Conservation (phyloP, 1,284 basidiomycete genomes). For the Trichosporon coremiiforme region DNA sequence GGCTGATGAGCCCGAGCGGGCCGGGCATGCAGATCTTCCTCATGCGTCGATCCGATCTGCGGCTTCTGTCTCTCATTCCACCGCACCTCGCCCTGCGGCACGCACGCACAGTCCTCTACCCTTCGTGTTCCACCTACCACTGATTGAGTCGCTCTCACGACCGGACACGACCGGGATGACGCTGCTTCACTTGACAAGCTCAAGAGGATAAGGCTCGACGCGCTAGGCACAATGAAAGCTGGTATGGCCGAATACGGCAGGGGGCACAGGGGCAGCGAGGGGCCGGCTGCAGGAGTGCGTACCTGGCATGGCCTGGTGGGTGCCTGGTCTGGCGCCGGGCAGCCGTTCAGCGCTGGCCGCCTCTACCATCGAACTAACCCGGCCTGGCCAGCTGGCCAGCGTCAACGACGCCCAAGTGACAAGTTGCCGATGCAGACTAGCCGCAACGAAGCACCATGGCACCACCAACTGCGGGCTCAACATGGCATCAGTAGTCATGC, state of each 20-base stretch:
- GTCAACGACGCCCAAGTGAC: not conserved
- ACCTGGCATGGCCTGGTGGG: not conserved
- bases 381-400: too few species aligned
- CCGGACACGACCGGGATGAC: not conserved
- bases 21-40: not conserved
- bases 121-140: too few species aligned
- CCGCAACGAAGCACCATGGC: too few species aligned
- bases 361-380: too few species aligned
- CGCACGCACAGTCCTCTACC: not conserved
- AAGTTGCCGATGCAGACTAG: not conserved
- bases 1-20: not conserved
- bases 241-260: constrained; percentile 9
- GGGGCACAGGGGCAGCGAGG: too few species aligned
- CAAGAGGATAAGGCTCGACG: not conserved
- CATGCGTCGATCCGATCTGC: constrained; percentile 9
- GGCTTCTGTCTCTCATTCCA: constrained; percentile 1
- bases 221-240: not conserved
- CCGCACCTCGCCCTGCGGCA: not conserved
- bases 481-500: not conserved
- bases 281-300: not conserved
- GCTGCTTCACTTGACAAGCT: not conserved
- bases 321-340: not conserved
- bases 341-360: too few species aligned
- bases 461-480: too few species aligned
- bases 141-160: not conserved